These are phyloP conservation scores for Pholiota adiposa DNA, from an alignment of 1,284 basidiomycete genomes.

Conservation along the genomic window DNA sequence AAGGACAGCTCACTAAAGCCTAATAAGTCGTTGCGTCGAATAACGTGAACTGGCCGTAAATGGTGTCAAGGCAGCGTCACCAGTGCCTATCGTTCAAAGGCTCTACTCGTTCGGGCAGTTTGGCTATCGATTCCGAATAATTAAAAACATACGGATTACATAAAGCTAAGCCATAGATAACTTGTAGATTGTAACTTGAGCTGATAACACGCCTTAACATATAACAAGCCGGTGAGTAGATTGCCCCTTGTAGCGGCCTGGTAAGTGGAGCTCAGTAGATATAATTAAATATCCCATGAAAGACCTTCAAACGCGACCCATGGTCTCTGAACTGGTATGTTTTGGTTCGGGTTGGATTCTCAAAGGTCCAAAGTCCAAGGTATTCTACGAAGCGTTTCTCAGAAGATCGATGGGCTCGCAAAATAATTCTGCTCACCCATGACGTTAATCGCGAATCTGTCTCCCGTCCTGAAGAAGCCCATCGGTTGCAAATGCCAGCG, in stretches of 20 bases:
- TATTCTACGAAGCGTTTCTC: neutral
- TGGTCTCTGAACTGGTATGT: neutral
- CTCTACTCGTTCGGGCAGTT: neutral
- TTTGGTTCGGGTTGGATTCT: slow-evolving; percentile 5
- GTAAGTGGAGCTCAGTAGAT: neutral
- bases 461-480: slow-evolving; percentile 9
- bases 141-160: neutral
- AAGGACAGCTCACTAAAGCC: too few relatives aligned
- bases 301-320: neutral
- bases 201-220: neutral
- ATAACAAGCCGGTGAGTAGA: neutral
- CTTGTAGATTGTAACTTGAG: neutral
- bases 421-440: neutral
- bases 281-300: neutral
- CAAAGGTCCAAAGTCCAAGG: neutral
- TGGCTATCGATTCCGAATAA: neutral
- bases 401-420: neutral
- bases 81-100: neutral
- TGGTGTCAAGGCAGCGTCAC: neutral
- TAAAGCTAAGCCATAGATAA: neutral
- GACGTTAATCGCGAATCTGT: slow-evolving; percentile 10
- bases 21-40: too few relatives aligned
- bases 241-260: neutral
- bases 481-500: slow-evolving; percentile 17
- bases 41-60: too few relatives aligned